Evolutionary conservation across 768 basidiomycete genomes (phyloP).

Genomic region (Leucocoprinus sp.): DNA sequence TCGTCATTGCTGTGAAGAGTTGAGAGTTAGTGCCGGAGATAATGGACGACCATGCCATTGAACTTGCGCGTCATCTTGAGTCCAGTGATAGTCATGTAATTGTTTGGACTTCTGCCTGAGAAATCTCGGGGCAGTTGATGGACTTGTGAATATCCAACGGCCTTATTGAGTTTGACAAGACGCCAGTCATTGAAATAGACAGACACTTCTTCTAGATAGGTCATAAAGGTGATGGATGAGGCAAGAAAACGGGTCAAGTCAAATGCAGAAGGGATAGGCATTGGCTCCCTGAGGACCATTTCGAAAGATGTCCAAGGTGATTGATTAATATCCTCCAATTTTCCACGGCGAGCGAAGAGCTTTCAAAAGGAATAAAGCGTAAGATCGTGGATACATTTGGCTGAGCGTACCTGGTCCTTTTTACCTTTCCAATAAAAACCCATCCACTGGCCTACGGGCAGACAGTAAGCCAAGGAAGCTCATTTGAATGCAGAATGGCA

Average conservation of each 20-base stretch:
- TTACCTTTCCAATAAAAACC: conserved; percentile 94
- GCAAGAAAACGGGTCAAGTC: conserved; percentile 86
- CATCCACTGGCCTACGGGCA: conserved; percentile 72
- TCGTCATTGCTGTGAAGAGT: conserved; percentile 49
- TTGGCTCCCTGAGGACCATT: conserved; percentile 78
- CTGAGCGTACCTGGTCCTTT: conserved; percentile 62
- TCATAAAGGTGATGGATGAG: conserved; percentile 92
- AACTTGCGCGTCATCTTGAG: conserved; percentile 57
- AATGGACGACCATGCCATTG: not conserved
- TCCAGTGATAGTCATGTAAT: conserved; percentile 60
- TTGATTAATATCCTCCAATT: conserved; percentile 33
- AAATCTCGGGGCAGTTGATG: conserved; percentile 50
- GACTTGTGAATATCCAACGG: conserved; percentile 40
- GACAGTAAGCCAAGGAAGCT: conserved; percentile 3
- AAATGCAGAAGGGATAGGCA: conserved; percentile 72
- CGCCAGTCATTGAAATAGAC: conserved; percentile 78
- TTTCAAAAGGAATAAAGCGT: conserved; percentile 19
- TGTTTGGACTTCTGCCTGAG: conserved; percentile 43
- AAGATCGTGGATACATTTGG: not conserved
- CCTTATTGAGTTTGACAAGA: conserved; percentile 60
- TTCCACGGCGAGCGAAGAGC: conserved; percentile 79
- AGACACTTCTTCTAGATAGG: conserved; percentile 62
- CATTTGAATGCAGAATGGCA: conserved; percentile 14
- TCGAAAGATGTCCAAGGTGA: conserved; percentile 79
- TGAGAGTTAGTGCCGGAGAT: conserved; percentile 1